A percentile compares a stretch with the other conserved stretches of the same genome.
These are phyloP conservation scores for Aspergillus sp. DNA, from an alignment of 2,329 filamentous ascomycete species.

Conservation along the genomic window DNA sequence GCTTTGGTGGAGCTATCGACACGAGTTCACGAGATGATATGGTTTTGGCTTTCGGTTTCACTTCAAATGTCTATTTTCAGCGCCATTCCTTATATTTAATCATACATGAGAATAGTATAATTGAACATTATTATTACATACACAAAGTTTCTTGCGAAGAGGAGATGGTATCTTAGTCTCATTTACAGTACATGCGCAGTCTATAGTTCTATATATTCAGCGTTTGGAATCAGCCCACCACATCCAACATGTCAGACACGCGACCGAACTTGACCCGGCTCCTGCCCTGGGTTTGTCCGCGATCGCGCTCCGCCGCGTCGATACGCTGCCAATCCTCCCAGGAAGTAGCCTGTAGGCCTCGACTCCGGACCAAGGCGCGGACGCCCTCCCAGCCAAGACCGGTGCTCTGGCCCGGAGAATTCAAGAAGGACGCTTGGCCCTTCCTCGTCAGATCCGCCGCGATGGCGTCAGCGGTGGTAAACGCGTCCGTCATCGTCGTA, in stretches of 20 bases:
- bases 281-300: slow-evolving; percentile 69
- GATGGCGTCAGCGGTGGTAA: slow-evolving; percentile 81
- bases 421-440: slow-evolving; percentile 45
- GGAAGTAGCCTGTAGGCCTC: slow-evolving; percentile 62
- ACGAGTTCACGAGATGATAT: background rate
- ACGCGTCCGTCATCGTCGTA: slow-evolving; percentile 93
- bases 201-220: background rate
- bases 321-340: slow-evolving; percentile 90
- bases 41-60: background rate
- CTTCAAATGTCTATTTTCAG: background rate
- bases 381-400: slow-evolving; percentile 76
- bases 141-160: background rate
- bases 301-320: slow-evolving; percentile 70
- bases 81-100: background rate
- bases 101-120: background rate
- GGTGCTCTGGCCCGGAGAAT: slow-evolving; percentile 39
- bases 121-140: background rate
- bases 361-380: slow-evolving; percentile 56
- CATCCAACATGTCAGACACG: slow-evolving; percentile 58
- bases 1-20: no score
- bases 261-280: slow-evolving; percentile 67
- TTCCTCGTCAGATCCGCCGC: slow-evolving; percentile 67
- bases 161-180: background rate
- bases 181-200: background rate
- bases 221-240: slow-evolving; percentile 24